Base-by-base conservation (phyloP, 345 rosid genomes). In the Citrus medica region DNA sequence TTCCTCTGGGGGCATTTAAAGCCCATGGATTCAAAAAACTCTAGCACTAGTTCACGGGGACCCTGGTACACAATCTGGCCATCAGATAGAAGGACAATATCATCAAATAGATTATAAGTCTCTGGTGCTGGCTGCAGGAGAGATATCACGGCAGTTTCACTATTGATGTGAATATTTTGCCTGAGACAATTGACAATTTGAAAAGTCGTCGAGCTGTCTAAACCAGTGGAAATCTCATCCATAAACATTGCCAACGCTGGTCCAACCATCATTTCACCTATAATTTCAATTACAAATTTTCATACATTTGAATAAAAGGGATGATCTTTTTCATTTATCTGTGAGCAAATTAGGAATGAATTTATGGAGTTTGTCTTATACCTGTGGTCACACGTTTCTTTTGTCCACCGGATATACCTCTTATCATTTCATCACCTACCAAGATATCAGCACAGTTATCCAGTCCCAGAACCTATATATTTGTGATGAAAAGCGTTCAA, bases 121-220 rank as follows among this genome's bases (percentile, higher is more conserved):
- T 93, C 97, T 0, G 94, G 94, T 40, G 93, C 90, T 5, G 95
- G 97, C 81, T 93, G 95, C 30, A 93, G 97, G 66, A 93, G 97
- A 65, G 97, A 91, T 30, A 93, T 81, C 53, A 88, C 78, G 16
- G 92, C 88, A 14, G 95, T 93, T 81, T 84, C 90, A 33, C 87
- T 76, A 25, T 89, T 84, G 62, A 88, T 84, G 77, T 88, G 90
- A 75, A 82, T 82, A 56, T 74, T 85, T 35, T 91, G 94, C 85
- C 80, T 88, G 48, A 93, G 82, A n/a, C 84, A 87, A 68, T 87
- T 91, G 80, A 89, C 84, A 46, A 93, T 90, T 73, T 90, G 91
- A 75, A 65, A 91, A 28, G 94, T 89, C 22, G 95, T 93, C 3
- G 95, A 90, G 80, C 95, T 91, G 78, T 93, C 94, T 67, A 93